Base-by-base conservation (phyloP, 108 stramenopile species). In the Fistulifera solaris region DNA sequence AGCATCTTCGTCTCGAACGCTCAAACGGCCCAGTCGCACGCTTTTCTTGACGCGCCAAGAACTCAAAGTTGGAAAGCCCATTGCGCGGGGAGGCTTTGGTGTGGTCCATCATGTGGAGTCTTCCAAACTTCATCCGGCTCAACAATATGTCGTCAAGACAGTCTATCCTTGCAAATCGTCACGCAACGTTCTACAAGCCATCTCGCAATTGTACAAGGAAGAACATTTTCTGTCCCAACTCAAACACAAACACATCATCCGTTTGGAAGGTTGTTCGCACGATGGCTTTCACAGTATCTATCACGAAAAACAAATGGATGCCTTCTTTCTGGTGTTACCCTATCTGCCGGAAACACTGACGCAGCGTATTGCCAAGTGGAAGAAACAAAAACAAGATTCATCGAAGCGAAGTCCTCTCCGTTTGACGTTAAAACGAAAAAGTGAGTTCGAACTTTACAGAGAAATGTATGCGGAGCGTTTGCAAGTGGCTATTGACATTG, bases 201-300 rank as follows among this genome's bases (percentile, higher is more conserved):
- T 8, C 8, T 35, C 31, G 3, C 31, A 35, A 35, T 58, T 76
- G 3, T 70, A 69, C n/a, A 44, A 59, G 24, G 65, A 66, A 27
- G 65, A 58, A 17, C 35, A 51, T 3, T 66, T 59, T 26, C 45
- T 58, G 12, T 38, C 56, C 15, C 28, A 38, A 19, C 41, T 67
- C 1, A 10, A 10, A 0, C 70, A 71, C 54, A 58, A 61, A 1
- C 67, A 83, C 54, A 77, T 83, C 21, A 70, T 83, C 61, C 66
- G 65, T 11, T 62, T 83, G 26, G 58, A 80, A 22, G 89, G 70
- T 10, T 78, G 83, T 69, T 70, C 82, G 0, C 67, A 70, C 54
- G 80, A 76, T 27, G 88, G 88, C 1, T 82, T 78, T 24, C 23
- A 54, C 0, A 72, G 79, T 19, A 66, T 83, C 52, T 45, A 70